A percentile compares a stretch with the other conserved stretches of the same genome.
phyloP scores from a whole-genome alignment of 2,329 filamentous ascomycete species.

The Penicillium sp. region DNA sequence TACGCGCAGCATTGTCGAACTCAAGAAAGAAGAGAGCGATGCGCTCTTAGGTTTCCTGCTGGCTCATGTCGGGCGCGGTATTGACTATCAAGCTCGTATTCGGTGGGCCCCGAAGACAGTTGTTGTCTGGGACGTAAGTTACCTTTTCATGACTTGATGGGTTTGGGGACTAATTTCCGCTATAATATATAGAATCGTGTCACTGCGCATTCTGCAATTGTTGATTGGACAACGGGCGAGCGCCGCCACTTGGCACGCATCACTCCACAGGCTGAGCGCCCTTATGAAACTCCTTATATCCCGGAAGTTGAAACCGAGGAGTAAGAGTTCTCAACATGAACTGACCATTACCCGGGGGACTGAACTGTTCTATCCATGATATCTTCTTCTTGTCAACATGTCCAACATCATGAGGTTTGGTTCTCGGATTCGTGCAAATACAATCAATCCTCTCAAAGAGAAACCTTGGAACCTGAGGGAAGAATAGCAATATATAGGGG shows the following conservation, averaged over 20 bases:
- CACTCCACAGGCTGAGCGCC: constrained; percentile 31
- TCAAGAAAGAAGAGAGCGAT: constrained; percentile 46
- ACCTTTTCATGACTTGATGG: constrained; percentile 36
- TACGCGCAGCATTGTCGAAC: constrained; percentile 41
- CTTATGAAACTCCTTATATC: constrained; percentile 24
- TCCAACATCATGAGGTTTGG: too few species aligned
- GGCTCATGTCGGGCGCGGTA: constrained; percentile 21
- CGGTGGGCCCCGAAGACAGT: constrained; percentile 29
- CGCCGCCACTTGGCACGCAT: constrained; percentile 32
- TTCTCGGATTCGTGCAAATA: too few species aligned
- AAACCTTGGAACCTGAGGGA: too few species aligned
- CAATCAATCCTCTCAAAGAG: too few species aligned
- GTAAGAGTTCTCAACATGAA: not conserved
- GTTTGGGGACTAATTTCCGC: constrained; percentile 15
- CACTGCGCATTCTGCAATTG: constrained; percentile 38
- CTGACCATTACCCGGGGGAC: not conserved
- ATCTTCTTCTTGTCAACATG: not conserved
- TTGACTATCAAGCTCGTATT: constrained; percentile 28
- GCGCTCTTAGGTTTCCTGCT: constrained; percentile 34
- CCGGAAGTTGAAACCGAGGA: not conserved
- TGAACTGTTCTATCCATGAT: not conserved
- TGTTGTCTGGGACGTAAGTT: constrained; percentile 42
- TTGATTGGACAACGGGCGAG: constrained; percentile 31
- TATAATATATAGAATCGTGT: constrained; percentile 33
- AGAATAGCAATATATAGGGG: too few species aligned